phyloP scores from a whole-genome alignment of 495 filamentous ascomycete species.

The Penicillium subrubescens region DNA sequence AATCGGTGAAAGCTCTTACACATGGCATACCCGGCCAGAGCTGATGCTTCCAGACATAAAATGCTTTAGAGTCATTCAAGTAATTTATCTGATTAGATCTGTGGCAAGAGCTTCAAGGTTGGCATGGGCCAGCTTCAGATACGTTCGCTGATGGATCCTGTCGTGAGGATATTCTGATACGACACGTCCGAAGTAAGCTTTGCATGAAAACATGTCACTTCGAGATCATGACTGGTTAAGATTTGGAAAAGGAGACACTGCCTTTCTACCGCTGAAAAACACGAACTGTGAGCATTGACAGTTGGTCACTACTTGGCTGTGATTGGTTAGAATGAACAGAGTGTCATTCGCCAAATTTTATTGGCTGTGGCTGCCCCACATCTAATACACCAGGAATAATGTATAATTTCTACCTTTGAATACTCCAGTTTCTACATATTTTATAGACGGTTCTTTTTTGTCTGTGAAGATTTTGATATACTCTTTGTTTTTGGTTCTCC shows the following conservation, averaged over 20 bases:
- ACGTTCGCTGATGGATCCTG: background rate
- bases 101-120: background rate
- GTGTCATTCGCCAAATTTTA: constrained; percentile 20
- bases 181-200: background rate
- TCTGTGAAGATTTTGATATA: background rate
- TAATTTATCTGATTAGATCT: background rate
- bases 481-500: background rate
- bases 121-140: background rate
- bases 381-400: constrained; percentile 4
- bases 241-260: constrained; percentile 9
- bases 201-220: background rate
- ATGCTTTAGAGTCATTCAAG: background rate
- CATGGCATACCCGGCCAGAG: background rate
- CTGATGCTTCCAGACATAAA: background rate
- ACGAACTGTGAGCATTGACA: background rate
- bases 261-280: constrained; percentile 2
- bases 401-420: constrained; percentile 1
- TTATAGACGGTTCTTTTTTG: constrained; percentile 1
- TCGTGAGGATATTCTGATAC: background rate
- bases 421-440: constrained; percentile 6
- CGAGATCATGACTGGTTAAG: background rate
- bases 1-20: constrained; percentile 3
- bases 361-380: constrained; percentile 8
- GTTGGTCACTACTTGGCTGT: background rate
- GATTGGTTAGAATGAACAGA: constrained; percentile 6